Percentiles rank a stretch among this genome's conserved stretches.
These are phyloP conservation scores for Heracleum sosnowskyi DNA, from an alignment of 129 eudicot genomes.

Conservation along the genomic window DNA sequence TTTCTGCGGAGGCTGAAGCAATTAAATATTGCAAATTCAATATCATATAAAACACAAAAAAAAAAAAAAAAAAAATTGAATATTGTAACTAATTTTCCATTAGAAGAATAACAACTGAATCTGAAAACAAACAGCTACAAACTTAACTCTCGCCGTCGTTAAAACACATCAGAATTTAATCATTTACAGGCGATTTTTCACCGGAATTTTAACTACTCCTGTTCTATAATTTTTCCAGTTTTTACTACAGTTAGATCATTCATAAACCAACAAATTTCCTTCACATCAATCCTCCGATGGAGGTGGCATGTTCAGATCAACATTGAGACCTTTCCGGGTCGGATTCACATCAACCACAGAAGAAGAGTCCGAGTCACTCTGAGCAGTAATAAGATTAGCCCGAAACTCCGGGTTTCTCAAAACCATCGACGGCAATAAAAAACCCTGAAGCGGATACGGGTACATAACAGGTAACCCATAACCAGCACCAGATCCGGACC, in stretches of 20 bases:
- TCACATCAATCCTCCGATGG: background rate
- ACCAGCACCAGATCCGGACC: background rate
- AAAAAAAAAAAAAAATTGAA: background rate
- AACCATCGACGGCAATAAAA: background rate
- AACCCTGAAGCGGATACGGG: background rate
- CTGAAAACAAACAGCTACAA: background rate
- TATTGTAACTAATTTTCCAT: background rate
- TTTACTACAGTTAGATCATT: background rate
- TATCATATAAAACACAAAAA: background rate
- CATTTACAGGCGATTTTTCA: background rate
- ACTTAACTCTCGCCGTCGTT: background rate
- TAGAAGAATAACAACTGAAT: background rate
- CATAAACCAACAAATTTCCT: background rate
- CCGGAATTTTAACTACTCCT: background rate
- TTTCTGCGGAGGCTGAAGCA: background rate
- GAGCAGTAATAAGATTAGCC: background rate
- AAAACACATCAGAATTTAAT: background rate
- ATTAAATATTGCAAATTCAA: background rate
- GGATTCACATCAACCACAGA: constrained; percentile 2
- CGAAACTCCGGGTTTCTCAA: background rate
- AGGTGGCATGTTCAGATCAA: background rate
- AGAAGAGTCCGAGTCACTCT: constrained; percentile 3
- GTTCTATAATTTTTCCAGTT: background rate
- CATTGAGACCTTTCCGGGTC: background rate
- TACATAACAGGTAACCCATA: background rate